These are phyloP conservation scores for Lepraria neglecta DNA, from an alignment of 495 filamentous ascomycete genomes.

Conservation along the genomic window DNA sequence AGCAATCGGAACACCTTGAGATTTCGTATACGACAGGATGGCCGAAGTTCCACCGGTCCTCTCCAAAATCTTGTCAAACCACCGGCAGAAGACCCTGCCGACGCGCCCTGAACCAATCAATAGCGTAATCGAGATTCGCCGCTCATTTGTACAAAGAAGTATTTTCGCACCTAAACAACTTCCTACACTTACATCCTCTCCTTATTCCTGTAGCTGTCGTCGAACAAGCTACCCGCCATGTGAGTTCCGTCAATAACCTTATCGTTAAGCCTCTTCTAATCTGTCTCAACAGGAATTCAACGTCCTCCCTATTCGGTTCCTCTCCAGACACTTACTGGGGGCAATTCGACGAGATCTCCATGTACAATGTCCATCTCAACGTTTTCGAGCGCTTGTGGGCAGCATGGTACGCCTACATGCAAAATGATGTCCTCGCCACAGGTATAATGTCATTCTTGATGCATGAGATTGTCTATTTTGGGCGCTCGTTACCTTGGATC, in stretches of 20 bases:
- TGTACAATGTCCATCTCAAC: conserved; percentile 83
- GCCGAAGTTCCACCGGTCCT: no score
- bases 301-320: conserved; percentile 41
- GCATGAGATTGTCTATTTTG: conserved; percentile 94
- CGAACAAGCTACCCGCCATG: not conserved
- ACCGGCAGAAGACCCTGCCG: no score
- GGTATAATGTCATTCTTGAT: conserved; percentile 95
- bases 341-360: conserved; percentile 79
- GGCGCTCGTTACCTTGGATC: conserved; percentile 85
- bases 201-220: no score
- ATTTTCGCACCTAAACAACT: not conserved
- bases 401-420: conserved; percentile 98
- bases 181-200: not conserved
- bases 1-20: no score
- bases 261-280: not conserved
- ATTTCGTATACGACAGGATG: no score
- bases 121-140: conserved; percentile 1
- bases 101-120: conserved; percentile 2
- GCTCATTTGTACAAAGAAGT: not conserved
- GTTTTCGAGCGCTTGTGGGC: conserved; percentile 80
- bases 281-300: conserved; percentile 47
- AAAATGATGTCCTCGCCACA: conserved; percentile 90
- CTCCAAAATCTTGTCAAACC: no score
- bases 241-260: not conserved
- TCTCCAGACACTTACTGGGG: conserved; percentile 62